phyloP scores from a whole-genome alignment of 257 asterid species.

The Primulina eburnea region DNA sequence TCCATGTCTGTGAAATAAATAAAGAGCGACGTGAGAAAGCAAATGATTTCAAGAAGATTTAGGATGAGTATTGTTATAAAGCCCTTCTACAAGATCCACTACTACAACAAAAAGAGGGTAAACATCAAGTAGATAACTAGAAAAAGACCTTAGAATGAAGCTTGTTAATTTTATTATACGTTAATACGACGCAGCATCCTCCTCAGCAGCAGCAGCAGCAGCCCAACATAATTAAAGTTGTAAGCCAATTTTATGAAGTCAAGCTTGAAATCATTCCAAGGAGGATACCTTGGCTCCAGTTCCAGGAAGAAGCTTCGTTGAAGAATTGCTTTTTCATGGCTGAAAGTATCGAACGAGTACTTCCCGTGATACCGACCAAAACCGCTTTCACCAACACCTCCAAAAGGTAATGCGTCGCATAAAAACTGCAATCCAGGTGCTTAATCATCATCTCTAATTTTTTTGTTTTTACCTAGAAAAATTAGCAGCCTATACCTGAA shows the following conservation, averaged over 20 bases:
- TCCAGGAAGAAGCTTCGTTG: conserved; percentile 60
- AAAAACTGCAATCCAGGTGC: conserved; percentile 46
- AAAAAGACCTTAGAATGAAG: too few species aligned
- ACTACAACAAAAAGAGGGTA: too few species aligned
- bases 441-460: not conserved
- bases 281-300: conserved; percentile 82
- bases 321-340: conserved; percentile 85
- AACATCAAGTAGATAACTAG: not conserved
- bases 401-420: conserved; percentile 73
- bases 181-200: not conserved
- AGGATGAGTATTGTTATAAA: too few species aligned
- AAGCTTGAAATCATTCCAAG: conserved; percentile 83
- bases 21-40: too few species aligned
- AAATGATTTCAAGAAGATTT: too few species aligned
- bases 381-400: conserved; percentile 90
- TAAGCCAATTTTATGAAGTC: conserved; percentile 71
- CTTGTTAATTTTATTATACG: too few species aligned
- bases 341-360: conserved; percentile 80
- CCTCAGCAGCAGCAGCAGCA: conserved; percentile 58
- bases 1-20: too few species aligned
- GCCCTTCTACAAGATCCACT: too few species aligned
- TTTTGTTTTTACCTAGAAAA: not conserved
- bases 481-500: conserved; percentile 50
- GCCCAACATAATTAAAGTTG: conserved; percentile 46
- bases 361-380: conserved; percentile 87